Evolutionary conservation across 129 eudicot species (phyloP), one percentile per base, ranked within the genome.

Genomic region (Flaveria brownii): DNA sequence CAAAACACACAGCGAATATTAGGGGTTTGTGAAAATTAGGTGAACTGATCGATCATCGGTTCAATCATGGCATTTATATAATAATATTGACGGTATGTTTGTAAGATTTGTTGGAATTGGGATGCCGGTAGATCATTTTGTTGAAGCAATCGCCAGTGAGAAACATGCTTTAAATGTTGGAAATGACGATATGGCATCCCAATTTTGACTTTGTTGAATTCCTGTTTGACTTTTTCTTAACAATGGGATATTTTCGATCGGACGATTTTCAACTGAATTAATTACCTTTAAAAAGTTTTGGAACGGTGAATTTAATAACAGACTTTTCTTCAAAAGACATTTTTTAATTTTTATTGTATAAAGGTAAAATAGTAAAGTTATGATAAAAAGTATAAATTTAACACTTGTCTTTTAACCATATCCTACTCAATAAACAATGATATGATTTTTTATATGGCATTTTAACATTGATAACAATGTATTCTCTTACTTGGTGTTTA

Each of bases 1-100:
- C 50, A 45, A 11, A 60, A 70, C 49, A 42, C 56, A 60, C 14
- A 16, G 5, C 4, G 15, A 42, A 72, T 51, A 61, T 79, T 46
- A 64, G 70, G 79, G 83, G 79, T 73, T 80, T 80, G 68, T 45
- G 62, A 13, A n/a, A 80, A 80, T 74, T 80, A 80, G 84, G 76
- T 80, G 80, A 25, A 45, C 62, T 43, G 66, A 33, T 18, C 2
- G 78, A 54, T 80, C 78, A 72, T 80, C 28, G 11, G 33, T 70
- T 78, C 41, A 51, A 79, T 79, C 83, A 72, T 33, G 68, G 17
- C 10, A 54, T 51, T 10, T 57, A 49, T 47, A 66, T 20, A 41
- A 62, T 78, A 25, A 64, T 26, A 72, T 33, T 41, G 26, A 66
- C 7, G 71, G 46, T 60, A 23, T 36, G 36, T 56, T 68, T 61